A percentile compares a stretch with the other conserved stretches of the same genome.
phyloP scores from a whole-genome alignment of 2,329 filamentous ascomycete species.

The Colletotrichum viniferum region DNA sequence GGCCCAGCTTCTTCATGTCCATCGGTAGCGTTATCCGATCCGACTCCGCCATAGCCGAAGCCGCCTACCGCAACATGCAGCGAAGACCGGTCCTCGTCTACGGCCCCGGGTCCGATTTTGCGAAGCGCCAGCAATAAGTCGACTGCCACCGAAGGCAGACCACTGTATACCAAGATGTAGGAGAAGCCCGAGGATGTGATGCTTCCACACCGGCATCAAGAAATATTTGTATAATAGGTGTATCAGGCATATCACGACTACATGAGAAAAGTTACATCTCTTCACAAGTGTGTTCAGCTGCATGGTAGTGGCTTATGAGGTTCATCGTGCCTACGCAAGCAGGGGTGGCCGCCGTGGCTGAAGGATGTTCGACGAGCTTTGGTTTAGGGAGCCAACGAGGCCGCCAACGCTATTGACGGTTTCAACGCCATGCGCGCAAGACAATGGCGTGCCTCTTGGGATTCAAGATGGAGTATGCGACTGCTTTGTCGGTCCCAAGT shows the following conservation, averaged over 20 bases:
- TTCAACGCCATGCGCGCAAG: too few species aligned
- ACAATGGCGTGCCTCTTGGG: too few species aligned
- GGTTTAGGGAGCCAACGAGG: background rate
- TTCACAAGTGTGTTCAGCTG: background rate
- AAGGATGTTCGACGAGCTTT: background rate
- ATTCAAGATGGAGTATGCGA: too few species aligned
- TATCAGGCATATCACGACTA: conserved; percentile 12
- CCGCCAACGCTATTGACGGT: background rate
- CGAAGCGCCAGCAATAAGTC: conserved; percentile 21
- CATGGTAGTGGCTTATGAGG: fast-evolving
- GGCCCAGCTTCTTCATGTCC: conserved; percentile 88
- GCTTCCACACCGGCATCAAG: conserved; percentile 2
- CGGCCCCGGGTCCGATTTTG: conserved; percentile 35
- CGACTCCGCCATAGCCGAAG: conserved; percentile 76
- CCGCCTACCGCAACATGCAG: conserved; percentile 77
- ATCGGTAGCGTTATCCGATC: conserved; percentile 96
- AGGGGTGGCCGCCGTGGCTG: background rate
- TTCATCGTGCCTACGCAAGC: background rate
- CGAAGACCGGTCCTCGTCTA: conserved; percentile 74
- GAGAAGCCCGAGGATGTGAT: background rate
- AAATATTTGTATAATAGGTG: conserved; percentile 20
- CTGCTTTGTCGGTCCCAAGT: too few species aligned
- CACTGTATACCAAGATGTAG: conserved; percentile 17
- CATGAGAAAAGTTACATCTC: conserved; percentile 12
- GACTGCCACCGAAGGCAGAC: background rate